phyloP scores from a whole-genome alignment of 148 eudicot genomes.

The Linanthus parryae region DNA sequence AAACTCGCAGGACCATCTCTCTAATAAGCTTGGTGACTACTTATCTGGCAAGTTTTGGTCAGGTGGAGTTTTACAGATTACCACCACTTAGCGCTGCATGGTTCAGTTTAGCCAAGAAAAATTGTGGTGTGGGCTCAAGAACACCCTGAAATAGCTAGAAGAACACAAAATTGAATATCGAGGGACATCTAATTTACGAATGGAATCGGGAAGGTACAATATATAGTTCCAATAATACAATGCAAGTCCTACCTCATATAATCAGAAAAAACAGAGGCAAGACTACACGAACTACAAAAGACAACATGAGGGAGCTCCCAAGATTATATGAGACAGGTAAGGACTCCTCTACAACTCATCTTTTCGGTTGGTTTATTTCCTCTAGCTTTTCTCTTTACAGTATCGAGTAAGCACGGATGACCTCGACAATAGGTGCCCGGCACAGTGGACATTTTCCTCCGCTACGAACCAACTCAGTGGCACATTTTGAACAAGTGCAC shows the following conservation, averaged over 20 bases:
- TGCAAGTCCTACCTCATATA: constrained; percentile 17
- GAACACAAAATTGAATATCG: constrained; percentile 2
- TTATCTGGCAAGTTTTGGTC: no score
- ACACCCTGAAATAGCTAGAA: neutral
- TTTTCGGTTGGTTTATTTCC: constrained; percentile 3
- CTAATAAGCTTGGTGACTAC: no score
- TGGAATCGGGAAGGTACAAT: constrained; percentile 15
- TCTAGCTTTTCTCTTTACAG: constrained; percentile 35
- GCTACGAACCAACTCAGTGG: constrained; percentile 79
- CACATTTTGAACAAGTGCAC: constrained; percentile 96
- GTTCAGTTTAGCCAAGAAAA: no score
- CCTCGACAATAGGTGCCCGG: constrained; percentile 94
- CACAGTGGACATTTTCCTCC: constrained; percentile 98
- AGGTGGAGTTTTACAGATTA: no score
- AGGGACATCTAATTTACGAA: constrained; percentile 27
- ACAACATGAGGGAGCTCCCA: constrained; percentile 14
- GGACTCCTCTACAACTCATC: constrained; percentile 1
- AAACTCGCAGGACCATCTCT: no score
- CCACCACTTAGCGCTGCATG: no score
- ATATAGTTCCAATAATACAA: constrained; percentile 26
- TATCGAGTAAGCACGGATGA: constrained; percentile 88
- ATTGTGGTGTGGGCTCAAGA: no score
- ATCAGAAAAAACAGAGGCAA: constrained; percentile 18
- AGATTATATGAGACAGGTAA: constrained; percentile 1
- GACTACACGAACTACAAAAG: constrained; percentile 18